Evolutionary conservation across 306 rosid genomes (phyloP), one percentile per base, ranked within the genome.

Genomic region (Sechiopsis laciniata): DNA sequence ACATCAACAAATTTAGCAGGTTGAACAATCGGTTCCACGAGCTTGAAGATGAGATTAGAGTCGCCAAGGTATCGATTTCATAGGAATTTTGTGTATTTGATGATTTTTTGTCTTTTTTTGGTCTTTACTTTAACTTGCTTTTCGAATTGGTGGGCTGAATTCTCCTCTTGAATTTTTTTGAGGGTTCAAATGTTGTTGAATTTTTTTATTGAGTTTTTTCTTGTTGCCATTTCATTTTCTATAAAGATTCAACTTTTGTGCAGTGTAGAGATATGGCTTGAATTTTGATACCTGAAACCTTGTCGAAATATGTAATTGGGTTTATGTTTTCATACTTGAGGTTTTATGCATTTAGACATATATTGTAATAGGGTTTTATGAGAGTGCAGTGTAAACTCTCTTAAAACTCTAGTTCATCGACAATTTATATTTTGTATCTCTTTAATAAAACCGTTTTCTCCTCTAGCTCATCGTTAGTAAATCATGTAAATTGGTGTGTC

Each of bases 1-100:
- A 88, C 56, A 89, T 92, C 74, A 92, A 93, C 88, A 94, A 88
- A 65, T 94, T 94, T 64, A 96, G 96, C 72, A 81, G 98, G 81
- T 77, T 90, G 77, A 94, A 89, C 66, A 90, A 89, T 82, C 37
- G 37, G 4, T 32, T 32, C 37, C 37, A 32, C 96, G 97, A 94
- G 83, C 97, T 94, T 42, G 87, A 94, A 19, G 98, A 90, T 72
- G 98, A 94, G 79, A 86, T 90, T 81, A 94, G 82, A 79, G 16
- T 80, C 46, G 89, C 95, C 12, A 86, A 90, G 97, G 97, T 90
- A 74, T 46, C 61, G 9, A 50, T 17, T 72, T 9, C 71, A 17
- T 64, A 45, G 37, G 20, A 20, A 32, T 32, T 32, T 26, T 26
- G 29, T 1, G 29, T 26, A 2, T 40, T 42, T 10, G n/a, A 66